Percentiles rank a stretch among this genome's conserved stretches.
Conservation (phyloP, 202 grass and related monocot genomes). For the Eragrostis tef region DNA sequence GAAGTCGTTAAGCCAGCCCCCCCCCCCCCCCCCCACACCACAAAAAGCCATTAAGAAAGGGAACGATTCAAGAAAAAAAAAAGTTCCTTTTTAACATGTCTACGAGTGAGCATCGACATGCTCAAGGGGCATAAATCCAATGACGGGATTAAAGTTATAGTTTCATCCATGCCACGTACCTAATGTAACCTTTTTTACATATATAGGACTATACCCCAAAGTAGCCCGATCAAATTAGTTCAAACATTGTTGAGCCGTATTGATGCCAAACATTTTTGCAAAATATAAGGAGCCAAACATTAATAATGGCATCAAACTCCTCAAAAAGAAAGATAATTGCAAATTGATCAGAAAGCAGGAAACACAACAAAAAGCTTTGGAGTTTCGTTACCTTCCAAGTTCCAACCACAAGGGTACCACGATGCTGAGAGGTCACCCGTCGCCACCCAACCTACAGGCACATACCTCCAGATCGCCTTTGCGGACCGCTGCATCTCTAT, state of each 20-base stretch:
- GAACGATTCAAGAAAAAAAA: no score
- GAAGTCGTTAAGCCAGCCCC: no score
- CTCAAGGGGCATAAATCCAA: no score
- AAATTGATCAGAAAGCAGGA: background rate
- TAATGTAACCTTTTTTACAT: background rate
- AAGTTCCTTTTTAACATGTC: no score
- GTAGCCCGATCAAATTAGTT: background rate
- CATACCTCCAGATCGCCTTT: background rate
- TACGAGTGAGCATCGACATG: no score
- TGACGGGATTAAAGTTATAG: background rate
- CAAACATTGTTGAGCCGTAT: background rate
- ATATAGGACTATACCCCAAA: background rate
- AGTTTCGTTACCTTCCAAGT: slow-evolving; percentile 13
- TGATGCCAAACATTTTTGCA: background rate
- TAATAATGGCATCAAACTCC: background rate
- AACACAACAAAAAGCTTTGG: background rate
- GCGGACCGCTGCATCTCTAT: slow-evolving; percentile 23
- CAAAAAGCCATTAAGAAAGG: no score
- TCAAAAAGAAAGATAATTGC: background rate
- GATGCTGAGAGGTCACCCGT: slow-evolving; percentile 21
- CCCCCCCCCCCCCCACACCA: no score
- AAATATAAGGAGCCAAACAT: background rate
- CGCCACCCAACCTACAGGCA: background rate
- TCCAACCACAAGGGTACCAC: slow-evolving; percentile 20
- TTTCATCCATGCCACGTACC: background rate